Base-by-base conservation (phyloP, 2,329 filamentous ascomycete genomes). In the Fusarium coicis region DNA sequence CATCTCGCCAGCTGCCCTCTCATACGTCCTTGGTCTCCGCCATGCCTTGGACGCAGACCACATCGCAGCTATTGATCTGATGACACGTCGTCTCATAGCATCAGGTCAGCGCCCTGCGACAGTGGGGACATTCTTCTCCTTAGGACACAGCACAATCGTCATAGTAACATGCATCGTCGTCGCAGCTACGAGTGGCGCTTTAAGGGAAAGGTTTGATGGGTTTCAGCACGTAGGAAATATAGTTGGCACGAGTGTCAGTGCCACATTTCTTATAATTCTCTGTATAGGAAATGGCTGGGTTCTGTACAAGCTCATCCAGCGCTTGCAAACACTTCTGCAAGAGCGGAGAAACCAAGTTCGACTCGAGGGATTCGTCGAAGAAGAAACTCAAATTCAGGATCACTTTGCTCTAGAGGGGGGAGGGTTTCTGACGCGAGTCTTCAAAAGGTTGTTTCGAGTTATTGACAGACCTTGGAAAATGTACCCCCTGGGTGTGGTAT, bases 41-140 rank as follows among this genome's bases (percentile, higher is more conserved):
- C 96, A 98, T 85, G 96, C 96, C n/a, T 90, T 98, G 49, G 96
- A 98, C 79, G 96, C 96, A n/a, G 96, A 98, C 82, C 96, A 98
- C 81, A 89, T 88, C 77, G 83, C 83, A 76, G 96, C 95, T 72
- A 99, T 98, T 77, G 96, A 98, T 82, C 88, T 98, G 42, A 97
- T 97, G 92, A 98, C 96, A 2, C 89, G 96, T 7, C 91, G 96
- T 11, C 89, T 98, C 30, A 90, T 98, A 42, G 95, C 95, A 1
- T 89, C 93, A 0, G 95, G 94, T 23, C 94, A 96, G 79, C 90
- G 90, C 4, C 95, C 96, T 4, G 95, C 97, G 16, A 96, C 95
- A 0, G 96, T 98, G 3, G 96, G 96, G 47, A 97, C 94, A 2
- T 98, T 94, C 81, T 98, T 99, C 85, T 96, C 93, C 1, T 88